Base-by-base conservation (phyloP, 2,329 filamentous ascomycete species). In the Penicillium sumatraense region DNA sequence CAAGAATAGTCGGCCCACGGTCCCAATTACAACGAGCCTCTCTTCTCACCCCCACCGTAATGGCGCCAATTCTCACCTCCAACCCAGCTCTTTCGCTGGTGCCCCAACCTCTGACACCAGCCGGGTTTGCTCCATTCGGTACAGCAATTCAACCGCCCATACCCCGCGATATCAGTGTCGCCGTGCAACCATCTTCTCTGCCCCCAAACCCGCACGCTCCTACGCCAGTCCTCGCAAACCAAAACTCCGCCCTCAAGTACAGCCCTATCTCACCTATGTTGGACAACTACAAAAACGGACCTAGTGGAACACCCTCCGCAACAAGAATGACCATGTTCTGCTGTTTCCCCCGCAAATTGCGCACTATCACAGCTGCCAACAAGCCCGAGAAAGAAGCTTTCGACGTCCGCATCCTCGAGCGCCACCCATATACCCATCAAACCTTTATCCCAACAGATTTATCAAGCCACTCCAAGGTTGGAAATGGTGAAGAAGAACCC, bases 351-450 rank as follows among this genome's bases (percentile, higher is more conserved):
- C 82, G 89, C 31, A 64, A 78, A 33, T 75, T 89, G 27, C 72
- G 80, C n/a, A 56, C 55, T 20, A 57, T 60, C 21, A 33, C 50
- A 24, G 26, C 38, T 45, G 45, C 56, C 41, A 46, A 45, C 18
- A 35, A 44, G 29, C 36, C 50, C 5, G 54, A 56, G 23, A 59
- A 51, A 18, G 47, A 64, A 52, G 60, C 83, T 3, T 90, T 96
- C 70, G 79, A 83, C 42, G 82, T 97, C 51, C 75, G 77, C 18
- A 84, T 96, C 54, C 84, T 98, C 26, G 95, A 99, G 74, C 83
- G 95, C 35, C 95, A 99, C 74, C 93, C 95, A 0, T 98, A 87
- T 75, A 98, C 95, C 1, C 90, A 90, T 1, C 95, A 99, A 78
- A 96, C 92, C 0, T 98, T 99, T 74, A 83, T 90, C 40, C 95